Evolutionary conservation across 108 stramenopile genomes (phyloP), one percentile per base, ranked within the genome.

Genomic region (Fistulifera pelliculosa): DNA sequence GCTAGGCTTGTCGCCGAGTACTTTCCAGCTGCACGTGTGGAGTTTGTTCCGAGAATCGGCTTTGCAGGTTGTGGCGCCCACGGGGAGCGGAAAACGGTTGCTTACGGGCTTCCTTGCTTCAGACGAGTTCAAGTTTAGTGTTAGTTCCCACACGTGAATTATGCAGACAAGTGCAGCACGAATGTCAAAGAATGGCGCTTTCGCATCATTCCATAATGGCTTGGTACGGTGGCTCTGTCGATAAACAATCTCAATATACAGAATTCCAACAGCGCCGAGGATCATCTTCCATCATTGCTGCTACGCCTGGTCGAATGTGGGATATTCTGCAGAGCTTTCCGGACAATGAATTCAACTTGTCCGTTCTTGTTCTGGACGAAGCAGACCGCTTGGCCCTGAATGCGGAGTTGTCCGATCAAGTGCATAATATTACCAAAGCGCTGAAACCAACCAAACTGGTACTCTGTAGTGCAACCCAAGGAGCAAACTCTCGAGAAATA

Each of bases 121-220:
- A 35, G 19, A 52, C 26, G 11, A 62, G 64, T 2, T 44, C 65
- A n/a, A 66, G 69, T 31, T 54, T 84, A 53, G 74, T 93, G 10
- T 50, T 93, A 22, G 86, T 83, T n/a, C 90, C 90, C 11, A 93
- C 90, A 16, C 54, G 87, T 53, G 90, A 93, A 57, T 59, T 93
- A 52, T 76, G 72, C 22, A 61, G 54, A 24, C 90, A 93, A 61
- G 85, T 85, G 5, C 60, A 64, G 12, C 68, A 66, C 21, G 76
- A 71, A 51, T 57, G 58, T 45, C n/a, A 25, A 43, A 51, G n/a
- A 51, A 51, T 23, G 26, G 17, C 44, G 19, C 21, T 5, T 18
- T 21, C 17, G 5, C 26, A 26, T 23, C 50, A 23, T 27, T n/a
- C 50, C 6, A 39, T 39, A 39, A 13, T 11, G 15, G 38, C 17